Conservation (phyloP, 495 filamentous ascomycete species). For the Xylaria grammica region DNA sequence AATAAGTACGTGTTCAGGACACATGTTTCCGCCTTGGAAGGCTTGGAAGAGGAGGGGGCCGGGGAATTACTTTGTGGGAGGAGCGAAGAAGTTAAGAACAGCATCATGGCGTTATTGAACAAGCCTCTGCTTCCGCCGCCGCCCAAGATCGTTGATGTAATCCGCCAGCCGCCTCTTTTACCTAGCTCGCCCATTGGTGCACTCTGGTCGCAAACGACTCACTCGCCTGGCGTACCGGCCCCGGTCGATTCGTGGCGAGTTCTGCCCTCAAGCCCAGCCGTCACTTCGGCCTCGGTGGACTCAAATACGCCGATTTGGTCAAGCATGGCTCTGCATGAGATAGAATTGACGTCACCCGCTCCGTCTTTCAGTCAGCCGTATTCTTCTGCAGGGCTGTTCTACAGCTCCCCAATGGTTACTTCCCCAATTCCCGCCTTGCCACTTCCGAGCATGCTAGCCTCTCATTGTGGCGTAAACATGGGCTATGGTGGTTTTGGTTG, state of each 20-base stretch:
- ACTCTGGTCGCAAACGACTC: constrained; percentile 74
- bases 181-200: constrained; percentile 81
- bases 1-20: constrained; percentile 98
- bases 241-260: constrained; percentile 94
- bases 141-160: constrained; percentile 87
- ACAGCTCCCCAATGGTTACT: constrained; percentile 63
- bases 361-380: constrained; percentile 82
- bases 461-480: constrained; percentile 78
- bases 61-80: constrained; percentile 91
- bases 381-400: constrained; percentile 68
- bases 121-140: constrained; percentile 86
- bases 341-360: constrained; percentile 71
- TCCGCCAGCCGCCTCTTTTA: constrained; percentile 82
- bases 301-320: constrained; percentile 79
- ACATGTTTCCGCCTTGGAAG: constrained; percentile 87
- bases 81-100: constrained; percentile 91
- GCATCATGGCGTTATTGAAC: constrained; percentile 83
- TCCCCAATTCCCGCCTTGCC: constrained; percentile 80
- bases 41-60: constrained; percentile 94
- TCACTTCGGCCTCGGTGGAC: constrained; percentile 71
- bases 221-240: constrained; percentile 59
- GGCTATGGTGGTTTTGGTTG: constrained; percentile 81
- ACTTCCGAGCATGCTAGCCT: constrained; percentile 86
- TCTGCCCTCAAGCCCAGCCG: constrained; percentile 82
- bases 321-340: constrained; percentile 72